Percentiles rank a stretch among this genome's conserved stretches.
Conservation (phyloP, 352 stramenopile genomes). For the Globisporangium perplexum region DNA sequence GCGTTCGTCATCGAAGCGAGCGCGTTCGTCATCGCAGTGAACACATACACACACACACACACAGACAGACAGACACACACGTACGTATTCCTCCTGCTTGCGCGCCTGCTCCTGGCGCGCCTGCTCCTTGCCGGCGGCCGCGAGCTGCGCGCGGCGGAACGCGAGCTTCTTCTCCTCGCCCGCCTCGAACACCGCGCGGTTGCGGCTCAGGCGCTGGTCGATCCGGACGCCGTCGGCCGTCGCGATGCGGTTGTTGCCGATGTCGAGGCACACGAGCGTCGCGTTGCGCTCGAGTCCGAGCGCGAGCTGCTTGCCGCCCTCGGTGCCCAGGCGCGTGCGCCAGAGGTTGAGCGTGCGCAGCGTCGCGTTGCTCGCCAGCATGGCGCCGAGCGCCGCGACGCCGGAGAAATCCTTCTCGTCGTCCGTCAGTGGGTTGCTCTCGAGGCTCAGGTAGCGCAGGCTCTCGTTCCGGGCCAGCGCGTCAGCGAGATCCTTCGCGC, state of each 20-base stretch:
- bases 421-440: slow-evolving; percentile 76
- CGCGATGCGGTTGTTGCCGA: slow-evolving; percentile 74
- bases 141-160: slow-evolving; percentile 41
- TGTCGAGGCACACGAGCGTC: slow-evolving; percentile 63
- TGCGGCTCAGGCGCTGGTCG: slow-evolving; percentile 40
- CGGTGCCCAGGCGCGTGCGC: slow-evolving; percentile 58
- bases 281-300: slow-evolving; percentile 48
- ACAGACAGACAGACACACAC: no score
- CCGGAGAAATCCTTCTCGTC: slow-evolving; percentile 75
- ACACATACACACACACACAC: no score
- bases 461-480: slow-evolving; percentile 48
- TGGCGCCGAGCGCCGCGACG: slow-evolving; percentile 39
- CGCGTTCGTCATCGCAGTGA: no score
- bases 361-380: slow-evolving; percentile 55
- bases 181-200: slow-evolving; percentile 38
- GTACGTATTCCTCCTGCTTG: slow-evolving; percentile 57
- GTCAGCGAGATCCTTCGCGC: slow-evolving; percentile 45
- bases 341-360: slow-evolving; percentile 70
- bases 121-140: slow-evolving; percentile 43
- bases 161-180: slow-evolving; percentile 33
- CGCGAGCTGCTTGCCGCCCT: slow-evolving; percentile 63
- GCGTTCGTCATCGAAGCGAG: slow-evolving; percentile 2
- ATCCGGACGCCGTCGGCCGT: slow-evolving; percentile 43
- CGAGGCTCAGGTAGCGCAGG: slow-evolving; percentile 54
- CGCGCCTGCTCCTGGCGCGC: slow-evolving; percentile 35